Percentiles rank a stretch among this genome's conserved stretches.
Evolutionary conservation across 75 land plant species (phyloP).

Genomic region (Adiantum capillusveneris): DNA sequence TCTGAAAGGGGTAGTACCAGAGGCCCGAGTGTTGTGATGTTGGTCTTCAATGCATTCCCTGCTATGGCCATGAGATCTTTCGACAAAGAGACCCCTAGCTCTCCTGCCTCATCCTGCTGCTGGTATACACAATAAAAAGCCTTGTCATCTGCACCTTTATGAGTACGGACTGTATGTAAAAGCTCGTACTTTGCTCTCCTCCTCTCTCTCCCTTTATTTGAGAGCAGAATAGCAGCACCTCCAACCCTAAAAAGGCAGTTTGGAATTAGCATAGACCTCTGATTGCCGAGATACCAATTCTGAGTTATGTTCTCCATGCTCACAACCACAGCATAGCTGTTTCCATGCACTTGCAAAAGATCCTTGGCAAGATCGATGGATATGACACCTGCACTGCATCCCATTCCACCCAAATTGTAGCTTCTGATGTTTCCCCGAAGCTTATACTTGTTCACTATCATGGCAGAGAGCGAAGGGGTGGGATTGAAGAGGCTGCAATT

Average conservation of each 20-base stretch:
- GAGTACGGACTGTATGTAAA: slow-evolving; percentile 34
- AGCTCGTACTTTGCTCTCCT: slow-evolving; percentile 35
- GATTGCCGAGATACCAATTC: slow-evolving; percentile 37
- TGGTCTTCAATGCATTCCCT: slow-evolving; percentile 46
- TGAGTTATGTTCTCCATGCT: slow-evolving; percentile 46
- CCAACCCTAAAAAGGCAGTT: slow-evolving; percentile 51
- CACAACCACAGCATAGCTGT: slow-evolving; percentile 29
- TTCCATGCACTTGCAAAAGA: slow-evolving; percentile 67
- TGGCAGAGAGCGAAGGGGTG: slow-evolving; percentile 76
- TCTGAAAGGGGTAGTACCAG: slow-evolving; percentile 49
- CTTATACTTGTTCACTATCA: slow-evolving; percentile 85
- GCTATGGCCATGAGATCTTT: slow-evolving; percentile 50
- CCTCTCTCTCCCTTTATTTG: slow-evolving; percentile 32
- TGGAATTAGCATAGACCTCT: slow-evolving; percentile 34
- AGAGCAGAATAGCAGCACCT: slow-evolving; percentile 38
- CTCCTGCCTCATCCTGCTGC: slow-evolving; percentile 30
- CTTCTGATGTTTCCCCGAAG: slow-evolving; percentile 78
- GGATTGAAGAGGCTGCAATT: slow-evolving; percentile 97
- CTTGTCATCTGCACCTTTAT: slow-evolving; percentile 43
- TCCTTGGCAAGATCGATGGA: slow-evolving; percentile 79
- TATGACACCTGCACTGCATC: too few relatives aligned
- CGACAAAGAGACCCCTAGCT: slow-evolving; percentile 32
- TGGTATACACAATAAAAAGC: slow-evolving; percentile 33
- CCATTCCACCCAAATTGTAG: slow-evolving; percentile 88
- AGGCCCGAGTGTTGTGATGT: slow-evolving; percentile 74